Evolutionary conservation across 2,329 filamentous ascomycete species (phyloP).

Genomic region (Fusarium sp.): DNA sequence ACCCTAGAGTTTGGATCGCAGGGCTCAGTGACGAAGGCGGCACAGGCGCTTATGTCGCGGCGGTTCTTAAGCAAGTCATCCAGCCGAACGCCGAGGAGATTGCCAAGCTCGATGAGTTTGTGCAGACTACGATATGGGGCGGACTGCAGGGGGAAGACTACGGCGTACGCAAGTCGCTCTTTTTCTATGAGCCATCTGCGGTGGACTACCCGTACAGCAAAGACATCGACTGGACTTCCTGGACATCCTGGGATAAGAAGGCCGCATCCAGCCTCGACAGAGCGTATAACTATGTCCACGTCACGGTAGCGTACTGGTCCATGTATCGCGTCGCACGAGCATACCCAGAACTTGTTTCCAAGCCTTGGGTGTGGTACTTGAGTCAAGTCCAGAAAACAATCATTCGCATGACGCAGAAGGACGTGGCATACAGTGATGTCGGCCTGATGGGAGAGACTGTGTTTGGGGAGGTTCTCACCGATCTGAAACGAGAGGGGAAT

Average conservation of each 20-base stretch:
- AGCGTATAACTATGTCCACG: constrained; percentile 72
- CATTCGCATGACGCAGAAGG: constrained; percentile 54
- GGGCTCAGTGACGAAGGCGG: constrained; percentile 72
- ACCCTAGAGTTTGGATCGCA: constrained; percentile 68
- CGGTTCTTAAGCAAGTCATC: constrained; percentile 66
- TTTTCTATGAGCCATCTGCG: constrained; percentile 66
- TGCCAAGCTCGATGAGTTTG: constrained; percentile 66
- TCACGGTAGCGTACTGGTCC: constrained; percentile 68
- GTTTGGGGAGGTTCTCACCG: constrained; percentile 65
- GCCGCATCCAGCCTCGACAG: constrained; percentile 62
- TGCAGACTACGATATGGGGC: constrained; percentile 64
- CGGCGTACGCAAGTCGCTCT: constrained; percentile 67
- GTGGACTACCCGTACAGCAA: constrained; percentile 60
- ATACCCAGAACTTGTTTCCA: constrained; percentile 59
- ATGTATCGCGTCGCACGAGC: constrained; percentile 67
- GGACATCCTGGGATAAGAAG: constrained; percentile 65
- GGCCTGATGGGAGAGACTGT: constrained; percentile 73
- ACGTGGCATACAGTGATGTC: constrained; percentile 59
- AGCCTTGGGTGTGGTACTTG: constrained; percentile 68
- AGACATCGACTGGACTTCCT: constrained; percentile 61
- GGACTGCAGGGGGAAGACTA: constrained; percentile 62
- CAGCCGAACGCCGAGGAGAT: constrained; percentile 65
- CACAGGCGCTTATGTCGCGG: constrained; percentile 67
- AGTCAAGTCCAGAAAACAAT: constrained; percentile 66
- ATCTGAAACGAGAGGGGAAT: constrained; percentile 63